Base-by-base conservation (phyloP, 163 green algal genomes). In the Prototheca cutis region DNA sequence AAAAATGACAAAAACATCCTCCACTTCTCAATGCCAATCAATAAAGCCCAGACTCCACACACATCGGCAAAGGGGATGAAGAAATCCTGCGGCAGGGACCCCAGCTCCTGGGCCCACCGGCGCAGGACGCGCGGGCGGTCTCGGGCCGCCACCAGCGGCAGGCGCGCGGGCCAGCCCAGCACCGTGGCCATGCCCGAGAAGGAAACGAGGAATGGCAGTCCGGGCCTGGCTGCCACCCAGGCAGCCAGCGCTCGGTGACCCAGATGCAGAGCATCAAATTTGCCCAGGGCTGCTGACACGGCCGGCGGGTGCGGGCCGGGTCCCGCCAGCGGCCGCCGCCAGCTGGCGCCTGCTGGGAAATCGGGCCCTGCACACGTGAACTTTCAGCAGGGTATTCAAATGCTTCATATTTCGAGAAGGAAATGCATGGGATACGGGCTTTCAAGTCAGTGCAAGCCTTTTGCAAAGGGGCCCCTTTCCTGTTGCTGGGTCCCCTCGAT, bases 191-290 rank as follows among this genome's bases (percentile, higher is more conserved):
- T 96, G 65, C 88, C 86, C 18, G 64, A 80, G 73, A 97, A 97
- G 6, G 84, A 93, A 18, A 96, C 49, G 40, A 97, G 76, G 52
- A 79, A 87, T 1, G 86, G 82, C 0, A 64, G 48, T 18, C 81
- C 84, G 0, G 70, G 79, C 34, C 77, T 30, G 15, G 57, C 27
- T 21, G 70, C 62, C 25, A 81, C 83, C 10, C 64, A 58, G 2
- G 66, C 53, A 7, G 77, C 86, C 23, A 94, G 67, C 21, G 61
- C 61, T 48, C 71, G 55, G 72, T 98, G 90, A 7, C 90, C 90
- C 1, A 70, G 69, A 76, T 98, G 90, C 65, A 98, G 74, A 4
- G 88, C 89, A 67, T 98, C 90, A 69, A 98, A 98, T 73, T 98
- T 97, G 29, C 90, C 90, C 7, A 97, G 70, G 0, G 87, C 88